Base-by-base conservation (phyloP, 1,139 yeast genomes). In the Geotrichum fermentans region DNA sequence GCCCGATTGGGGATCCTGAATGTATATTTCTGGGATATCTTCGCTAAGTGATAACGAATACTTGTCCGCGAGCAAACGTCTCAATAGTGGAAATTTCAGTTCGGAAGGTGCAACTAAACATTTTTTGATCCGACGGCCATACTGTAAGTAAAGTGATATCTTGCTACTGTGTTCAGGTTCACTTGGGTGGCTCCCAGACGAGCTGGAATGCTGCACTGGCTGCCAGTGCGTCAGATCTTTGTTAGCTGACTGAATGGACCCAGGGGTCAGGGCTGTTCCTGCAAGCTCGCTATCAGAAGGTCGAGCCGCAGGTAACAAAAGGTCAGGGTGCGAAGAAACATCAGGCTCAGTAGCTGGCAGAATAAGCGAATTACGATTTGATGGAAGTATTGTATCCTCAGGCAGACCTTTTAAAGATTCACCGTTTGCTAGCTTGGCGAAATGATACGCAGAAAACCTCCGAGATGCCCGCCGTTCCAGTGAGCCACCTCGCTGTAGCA, bases 401-500 rank as follows among this genome's bases (percentile, higher is more conserved):
- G n/a, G n/a, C n/a, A n/a, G n/a, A n/a, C n/a, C n/a, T n/a, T n/a
- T 40, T 7, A 37, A 40, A 35, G 39, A 47, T n/a, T 20, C 29
- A 8, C 68, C 62, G 55, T 78, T 81, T 0, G 88, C 74, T 20
- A 86, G 73, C 59, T 84, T 85, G 1, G 95, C 90, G 66, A 83
- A 84, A 61, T 90, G 97, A 56, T 89, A 90, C 0, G 97, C 96
- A 24, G 96, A 87, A 62, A 84, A 90, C 53, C 97, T 71, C 57
- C 87, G 78, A 0, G 97, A 89, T 0, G 97, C 98, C 54, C 97
- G 77, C 56, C 98, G 75, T 67, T 85, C 95, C 40, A 92, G 69
- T 1, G 84, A 83, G 50, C 84, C 85, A 1, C 90, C 87, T 42
- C 82, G 79, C 60, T 89, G 95, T 20, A 90, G 71, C 57, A 85